These are phyloP conservation scores for Ascochyta clinopodiicola DNA, from an alignment of 2,329 filamentous ascomycete genomes.

Conservation along the genomic window DNA sequence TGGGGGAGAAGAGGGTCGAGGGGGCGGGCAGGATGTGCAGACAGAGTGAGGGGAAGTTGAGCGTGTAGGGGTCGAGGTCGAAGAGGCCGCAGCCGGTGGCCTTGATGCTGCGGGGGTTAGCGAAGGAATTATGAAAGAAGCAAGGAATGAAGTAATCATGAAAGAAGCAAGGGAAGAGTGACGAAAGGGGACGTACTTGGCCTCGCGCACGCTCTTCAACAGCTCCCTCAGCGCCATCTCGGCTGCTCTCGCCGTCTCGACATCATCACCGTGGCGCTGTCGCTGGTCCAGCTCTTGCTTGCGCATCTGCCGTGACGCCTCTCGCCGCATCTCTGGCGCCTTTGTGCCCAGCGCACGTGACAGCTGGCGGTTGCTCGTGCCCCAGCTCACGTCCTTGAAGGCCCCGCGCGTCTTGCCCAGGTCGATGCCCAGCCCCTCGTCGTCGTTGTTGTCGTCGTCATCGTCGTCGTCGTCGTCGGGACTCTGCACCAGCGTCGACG, in stretches of 20 bases:
- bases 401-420: slow-evolving; percentile 46
- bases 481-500: slow-evolving; percentile 35
- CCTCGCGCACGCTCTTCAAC: slow-evolving; percentile 79
- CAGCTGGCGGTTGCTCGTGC: slow-evolving; percentile 77
- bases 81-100: slow-evolving; percentile 58
- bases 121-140: neutral
- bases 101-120: slow-evolving; percentile 48
- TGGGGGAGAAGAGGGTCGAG: slow-evolving; percentile 80
- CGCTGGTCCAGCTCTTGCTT: slow-evolving; percentile 70
- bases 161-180: no score
- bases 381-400: slow-evolving; percentile 74
- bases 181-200: slow-evolving; percentile 55
- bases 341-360: slow-evolving; percentile 52
- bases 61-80: slow-evolving; percentile 83
- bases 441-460: neutral
- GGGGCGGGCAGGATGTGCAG: slow-evolving; percentile 82
- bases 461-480: slow-evolving; percentile 26
- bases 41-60: slow-evolving; percentile 85
- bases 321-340: slow-evolving; percentile 50
- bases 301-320: slow-evolving; percentile 44
- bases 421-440: slow-evolving; percentile 23
- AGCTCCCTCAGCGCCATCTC: slow-evolving; percentile 86
- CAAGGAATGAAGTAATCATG: no score
- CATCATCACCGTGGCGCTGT: slow-evolving; percentile 69
- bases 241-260: slow-evolving; percentile 81